phyloP scores from a whole-genome alignment of 2,329 filamentous ascomycete genomes.

The Microdochium bolleyi region DNA sequence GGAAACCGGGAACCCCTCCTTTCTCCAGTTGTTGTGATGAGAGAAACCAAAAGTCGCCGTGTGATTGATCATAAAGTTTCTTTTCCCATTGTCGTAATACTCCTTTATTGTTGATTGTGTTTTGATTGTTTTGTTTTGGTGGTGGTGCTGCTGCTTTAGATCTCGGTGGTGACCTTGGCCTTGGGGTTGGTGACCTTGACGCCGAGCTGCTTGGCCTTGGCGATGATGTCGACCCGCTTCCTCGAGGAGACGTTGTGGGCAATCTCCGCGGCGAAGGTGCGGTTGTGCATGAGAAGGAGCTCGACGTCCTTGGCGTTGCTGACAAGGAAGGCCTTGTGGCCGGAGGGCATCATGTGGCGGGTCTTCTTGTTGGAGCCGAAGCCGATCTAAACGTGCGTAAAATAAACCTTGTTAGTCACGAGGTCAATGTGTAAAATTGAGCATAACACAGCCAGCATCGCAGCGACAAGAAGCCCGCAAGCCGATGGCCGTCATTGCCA shows the following conservation, averaged over 20 bases:
- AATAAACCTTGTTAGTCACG: constrained; percentile 1
- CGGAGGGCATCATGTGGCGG: constrained; percentile 95
- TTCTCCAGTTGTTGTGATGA: background rate
- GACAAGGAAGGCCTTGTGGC: constrained; percentile 99
- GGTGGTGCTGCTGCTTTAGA: constrained; percentile 37
- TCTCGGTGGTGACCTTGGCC: constrained; percentile 97
- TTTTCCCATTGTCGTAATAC: background rate
- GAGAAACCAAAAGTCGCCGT: background rate
- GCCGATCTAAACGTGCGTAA: constrained; percentile 63
- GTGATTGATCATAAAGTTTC: background rate
- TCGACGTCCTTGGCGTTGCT: constrained; percentile 94
- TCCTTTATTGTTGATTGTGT: background rate
- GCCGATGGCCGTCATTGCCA: background rate
- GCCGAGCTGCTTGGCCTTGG: constrained; percentile 93
- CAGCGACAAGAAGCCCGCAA: background rate
- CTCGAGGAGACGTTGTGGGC: constrained; percentile 95
- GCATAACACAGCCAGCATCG: background rate
- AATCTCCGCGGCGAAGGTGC: constrained; percentile 97
- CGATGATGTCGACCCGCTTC: constrained; percentile 97
- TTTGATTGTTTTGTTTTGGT: background rate
- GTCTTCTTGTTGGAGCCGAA: constrained; percentile 99
- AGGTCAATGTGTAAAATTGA: background rate
- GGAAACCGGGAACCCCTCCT: background rate
- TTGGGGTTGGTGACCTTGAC: constrained; percentile 99
- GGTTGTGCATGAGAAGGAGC: constrained; percentile 99